Conservation (phyloP, 2,329 filamentous ascomycete species). For the Neurospora sp. region DNA sequence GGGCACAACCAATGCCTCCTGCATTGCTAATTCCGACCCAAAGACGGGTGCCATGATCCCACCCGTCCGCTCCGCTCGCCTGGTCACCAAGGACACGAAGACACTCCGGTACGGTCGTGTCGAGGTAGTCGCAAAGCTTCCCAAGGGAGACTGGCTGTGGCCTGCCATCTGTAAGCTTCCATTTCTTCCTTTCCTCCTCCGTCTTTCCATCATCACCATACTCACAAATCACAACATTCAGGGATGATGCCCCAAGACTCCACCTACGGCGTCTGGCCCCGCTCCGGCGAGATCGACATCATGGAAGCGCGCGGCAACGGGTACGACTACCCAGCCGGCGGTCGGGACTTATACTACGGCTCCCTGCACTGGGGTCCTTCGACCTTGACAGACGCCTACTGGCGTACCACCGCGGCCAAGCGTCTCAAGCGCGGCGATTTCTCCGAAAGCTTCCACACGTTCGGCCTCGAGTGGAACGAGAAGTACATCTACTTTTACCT, state of each 20-base stretch:
- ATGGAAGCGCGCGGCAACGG: slow-evolving; percentile 39
- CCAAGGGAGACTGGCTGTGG: slow-evolving; percentile 14
- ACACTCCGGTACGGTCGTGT: slow-evolving; percentile 40
- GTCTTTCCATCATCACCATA: background rate
- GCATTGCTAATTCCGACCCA: slow-evolving; percentile 32
- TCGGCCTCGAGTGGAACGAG: slow-evolving; percentile 41
- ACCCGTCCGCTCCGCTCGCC: slow-evolving; percentile 38
- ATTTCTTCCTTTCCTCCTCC: background rate
- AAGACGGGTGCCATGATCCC: slow-evolving; percentile 36
- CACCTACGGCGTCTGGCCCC: slow-evolving; percentile 41
- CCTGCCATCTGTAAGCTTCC: slow-evolving; percentile 27
- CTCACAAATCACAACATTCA: background rate
- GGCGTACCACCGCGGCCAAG: slow-evolving; percentile 24
- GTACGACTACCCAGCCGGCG: slow-evolving; percentile 27
- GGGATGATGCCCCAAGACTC: slow-evolving; percentile 40
- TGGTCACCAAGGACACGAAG: slow-evolving; percentile 37
- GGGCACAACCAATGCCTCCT: slow-evolving; percentile 22
- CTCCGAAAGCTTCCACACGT: slow-evolving; percentile 37
- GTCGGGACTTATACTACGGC: slow-evolving; percentile 32
- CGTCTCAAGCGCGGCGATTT: slow-evolving; percentile 29
- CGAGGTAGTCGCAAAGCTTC: slow-evolving; percentile 32
- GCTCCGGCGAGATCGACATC: slow-evolving; percentile 45
- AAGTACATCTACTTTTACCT: slow-evolving; percentile 45
- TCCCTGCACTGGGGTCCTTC: slow-evolving; percentile 38
- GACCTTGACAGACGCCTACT: slow-evolving; percentile 23